phyloP scores from a whole-genome alignment of 2,329 filamentous ascomycete species.

The Amesomyces nigricolor region DNA sequence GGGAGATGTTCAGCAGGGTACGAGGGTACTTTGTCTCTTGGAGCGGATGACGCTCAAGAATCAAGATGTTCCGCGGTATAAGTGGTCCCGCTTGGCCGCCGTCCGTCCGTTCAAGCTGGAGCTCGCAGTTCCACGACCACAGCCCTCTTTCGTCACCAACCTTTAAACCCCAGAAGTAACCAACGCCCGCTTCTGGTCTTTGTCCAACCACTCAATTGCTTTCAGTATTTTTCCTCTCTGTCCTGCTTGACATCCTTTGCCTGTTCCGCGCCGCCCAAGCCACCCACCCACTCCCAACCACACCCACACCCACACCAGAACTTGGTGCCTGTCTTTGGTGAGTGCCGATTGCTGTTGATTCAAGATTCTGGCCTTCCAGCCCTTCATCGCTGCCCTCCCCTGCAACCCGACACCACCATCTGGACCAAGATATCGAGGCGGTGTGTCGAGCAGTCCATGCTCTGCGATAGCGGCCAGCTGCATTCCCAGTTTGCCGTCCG shows the following conservation, averaged over 20 bases:
- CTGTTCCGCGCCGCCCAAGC: background rate
- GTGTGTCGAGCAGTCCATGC: background rate
- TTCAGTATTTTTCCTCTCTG: background rate
- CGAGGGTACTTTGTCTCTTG: background rate
- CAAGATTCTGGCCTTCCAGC: constrained; percentile 1
- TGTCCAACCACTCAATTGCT: constrained; percentile 3
- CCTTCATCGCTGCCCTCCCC: background rate
- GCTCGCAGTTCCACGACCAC: background rate
- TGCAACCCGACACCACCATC: background rate
- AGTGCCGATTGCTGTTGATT: background rate
- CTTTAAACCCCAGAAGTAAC: background rate
- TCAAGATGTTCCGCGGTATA: background rate
- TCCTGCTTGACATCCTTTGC: background rate
- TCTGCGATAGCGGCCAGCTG: constrained; percentile 13
- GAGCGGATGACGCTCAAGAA: background rate
- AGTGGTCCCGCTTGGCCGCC: background rate
- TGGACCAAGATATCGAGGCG: background rate
- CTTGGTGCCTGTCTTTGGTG: too few species aligned
- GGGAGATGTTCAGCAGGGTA: constrained; percentile 7
- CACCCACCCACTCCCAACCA: background rate
- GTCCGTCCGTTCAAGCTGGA: background rate
- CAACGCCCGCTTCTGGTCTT: background rate
- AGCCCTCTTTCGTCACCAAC: constrained; percentile 14
- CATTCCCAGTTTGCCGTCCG: background rate
- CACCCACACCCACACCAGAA: background rate